Evolutionary conservation across 345 rosid genomes (phyloP).

Genomic region (Physaria fendleri): DNA sequence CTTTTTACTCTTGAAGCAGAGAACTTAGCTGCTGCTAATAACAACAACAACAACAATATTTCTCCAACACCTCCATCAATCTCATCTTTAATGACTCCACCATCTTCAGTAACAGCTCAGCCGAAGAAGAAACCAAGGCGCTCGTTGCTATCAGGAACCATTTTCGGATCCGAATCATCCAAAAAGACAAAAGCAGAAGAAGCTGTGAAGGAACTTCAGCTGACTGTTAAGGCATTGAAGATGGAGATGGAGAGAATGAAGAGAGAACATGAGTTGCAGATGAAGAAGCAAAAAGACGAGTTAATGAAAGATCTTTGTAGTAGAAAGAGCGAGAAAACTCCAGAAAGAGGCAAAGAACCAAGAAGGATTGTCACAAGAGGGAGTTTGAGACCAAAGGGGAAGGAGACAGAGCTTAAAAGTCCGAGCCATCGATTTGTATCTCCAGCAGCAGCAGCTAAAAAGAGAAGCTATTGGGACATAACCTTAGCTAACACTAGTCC

Average conservation of each 20-base stretch:
- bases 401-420: constrained; percentile 53
- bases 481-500: constrained; percentile 59
- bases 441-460: constrained; percentile 64
- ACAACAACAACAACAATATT: constrained; percentile 39
- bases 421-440: constrained; percentile 75
- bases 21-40: constrained; percentile 44
- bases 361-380: constrained; percentile 53
- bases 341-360: constrained; percentile 28
- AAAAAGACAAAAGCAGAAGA: constrained; percentile 49
- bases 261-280: constrained; percentile 59
- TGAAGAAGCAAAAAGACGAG: constrained; percentile 80
- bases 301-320: constrained; percentile 42
- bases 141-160: constrained; percentile 58
- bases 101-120: constrained; percentile 41
- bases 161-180: constrained; percentile 72
- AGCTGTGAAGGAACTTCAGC: constrained; percentile 50
- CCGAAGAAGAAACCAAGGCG: constrained; percentile 57
- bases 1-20: constrained; percentile 65
- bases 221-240: constrained; percentile 59
- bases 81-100: constrained; percentile 68
- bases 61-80: constrained; percentile 74
- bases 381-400: constrained; percentile 58
- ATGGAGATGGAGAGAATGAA: constrained; percentile 70
- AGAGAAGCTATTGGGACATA: constrained; percentile 93
- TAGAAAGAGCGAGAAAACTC: constrained; percentile 41